Conservation (phyloP, 2,329 filamentous ascomycete genomes). For the Paecilomyces fulvus region DNA sequence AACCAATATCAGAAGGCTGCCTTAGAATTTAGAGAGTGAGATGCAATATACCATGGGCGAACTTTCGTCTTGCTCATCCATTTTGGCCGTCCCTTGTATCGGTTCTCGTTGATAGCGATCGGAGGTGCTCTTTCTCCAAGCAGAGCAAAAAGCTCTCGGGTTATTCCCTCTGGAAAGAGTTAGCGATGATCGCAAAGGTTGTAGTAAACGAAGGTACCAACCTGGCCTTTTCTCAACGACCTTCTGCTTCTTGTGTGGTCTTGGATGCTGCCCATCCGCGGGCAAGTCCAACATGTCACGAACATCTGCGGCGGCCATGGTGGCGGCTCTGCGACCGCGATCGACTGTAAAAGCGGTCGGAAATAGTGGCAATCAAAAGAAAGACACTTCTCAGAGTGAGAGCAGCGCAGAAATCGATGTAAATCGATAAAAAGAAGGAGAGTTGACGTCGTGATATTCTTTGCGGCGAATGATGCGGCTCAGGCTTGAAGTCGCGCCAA, state of each 20-base stretch:
- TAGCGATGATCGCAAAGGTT: constrained; percentile 5
- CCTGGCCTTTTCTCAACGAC: constrained; percentile 50
- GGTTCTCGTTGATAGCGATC: constrained; percentile 44
- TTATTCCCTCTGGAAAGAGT: constrained; percentile 37
- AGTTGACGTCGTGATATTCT: background rate
- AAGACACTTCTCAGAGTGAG: background rate
- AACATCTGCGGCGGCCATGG: constrained; percentile 69
- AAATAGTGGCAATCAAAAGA: background rate
- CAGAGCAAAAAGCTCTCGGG: constrained; percentile 42
- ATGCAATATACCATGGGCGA: constrained; percentile 38
- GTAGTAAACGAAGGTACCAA: constrained; percentile 23
- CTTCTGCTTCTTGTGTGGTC: constrained; percentile 69
- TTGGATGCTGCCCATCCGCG: constrained; percentile 44
- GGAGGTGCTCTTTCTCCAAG: constrained; percentile 45
- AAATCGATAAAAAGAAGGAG: background rate
- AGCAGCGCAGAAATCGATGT: background rate
- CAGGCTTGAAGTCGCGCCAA: background rate
- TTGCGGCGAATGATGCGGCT: background rate
- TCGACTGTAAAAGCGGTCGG: background rate
- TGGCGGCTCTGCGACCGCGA: constrained; percentile 17
- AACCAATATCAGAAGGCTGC: constrained; percentile 29
- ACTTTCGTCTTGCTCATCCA: constrained; percentile 37
- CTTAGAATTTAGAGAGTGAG: constrained; percentile 50
- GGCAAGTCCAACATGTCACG: constrained; percentile 82
- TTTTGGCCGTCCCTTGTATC: constrained; percentile 44